phyloP scores from a whole-genome alignment of 306 rosid species.

The Begonia fuchsioides region DNA sequence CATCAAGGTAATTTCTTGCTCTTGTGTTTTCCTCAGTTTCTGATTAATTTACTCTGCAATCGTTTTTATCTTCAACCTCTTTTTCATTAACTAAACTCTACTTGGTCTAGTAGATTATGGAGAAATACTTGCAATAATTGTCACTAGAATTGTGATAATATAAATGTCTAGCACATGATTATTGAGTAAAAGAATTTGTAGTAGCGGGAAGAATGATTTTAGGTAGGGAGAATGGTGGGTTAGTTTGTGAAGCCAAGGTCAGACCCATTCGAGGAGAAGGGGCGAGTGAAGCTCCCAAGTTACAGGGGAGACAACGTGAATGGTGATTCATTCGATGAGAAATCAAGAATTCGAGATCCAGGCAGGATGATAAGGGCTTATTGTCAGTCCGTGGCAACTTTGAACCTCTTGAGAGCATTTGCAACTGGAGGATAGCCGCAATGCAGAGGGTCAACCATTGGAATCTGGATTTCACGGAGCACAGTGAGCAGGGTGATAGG shows the following conservation, averaged over 20 bases:
- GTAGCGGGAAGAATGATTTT: neutral
- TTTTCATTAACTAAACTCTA: neutral
- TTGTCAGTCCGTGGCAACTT: slow-evolving; percentile 25
- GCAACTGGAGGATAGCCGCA: slow-evolving; percentile 36
- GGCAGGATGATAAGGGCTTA: slow-evolving; percentile 29
- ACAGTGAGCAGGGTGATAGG: slow-evolving; percentile 33
- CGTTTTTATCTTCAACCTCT: neutral
- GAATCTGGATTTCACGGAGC: slow-evolving; percentile 31
- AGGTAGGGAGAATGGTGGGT: slow-evolving; percentile 40
- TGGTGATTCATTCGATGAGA: slow-evolving; percentile 25
- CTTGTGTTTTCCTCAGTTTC: neutral
- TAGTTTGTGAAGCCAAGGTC: slow-evolving; percentile 37
- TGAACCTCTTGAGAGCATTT: slow-evolving; percentile 30
- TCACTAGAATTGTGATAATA: neutral
- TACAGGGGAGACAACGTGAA: slow-evolving; percentile 32
- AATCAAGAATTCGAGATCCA: slow-evolving; percentile 26
- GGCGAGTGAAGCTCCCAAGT: slow-evolving; percentile 31
- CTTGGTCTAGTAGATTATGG: too few relatives aligned
- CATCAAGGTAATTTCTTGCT: slow-evolving; percentile 16
- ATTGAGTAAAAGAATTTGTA: too few relatives aligned
- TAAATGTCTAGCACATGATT: neutral
- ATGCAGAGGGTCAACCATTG: slow-evolving; percentile 34
- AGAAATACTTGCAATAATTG: too few relatives aligned
- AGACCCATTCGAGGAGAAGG: slow-evolving; percentile 23
- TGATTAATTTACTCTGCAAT: neutral